phyloP scores from a whole-genome alignment of 768 basidiomycete species.

The Mycena vulgaris region DNA sequence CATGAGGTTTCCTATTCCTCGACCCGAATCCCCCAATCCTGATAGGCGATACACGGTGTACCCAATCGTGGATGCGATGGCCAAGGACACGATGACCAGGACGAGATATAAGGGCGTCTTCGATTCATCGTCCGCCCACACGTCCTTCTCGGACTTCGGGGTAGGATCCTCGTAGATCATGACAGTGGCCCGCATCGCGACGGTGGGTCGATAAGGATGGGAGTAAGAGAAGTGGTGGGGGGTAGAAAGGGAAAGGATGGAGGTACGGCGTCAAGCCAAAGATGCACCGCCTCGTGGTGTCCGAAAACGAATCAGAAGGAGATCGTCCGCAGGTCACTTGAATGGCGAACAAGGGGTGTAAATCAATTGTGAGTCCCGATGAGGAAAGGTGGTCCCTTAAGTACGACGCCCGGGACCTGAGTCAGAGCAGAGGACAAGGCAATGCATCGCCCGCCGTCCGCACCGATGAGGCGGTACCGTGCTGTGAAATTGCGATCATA shows the following conservation, averaged over 20 bases:
- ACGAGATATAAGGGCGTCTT: conserved; percentile 8
- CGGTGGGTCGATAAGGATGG: neutral
- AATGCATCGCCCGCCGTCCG: too few relatives aligned
- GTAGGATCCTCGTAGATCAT: conserved; percentile 34
- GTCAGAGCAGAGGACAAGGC: too few relatives aligned
- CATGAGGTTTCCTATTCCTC: conserved; percentile 4
- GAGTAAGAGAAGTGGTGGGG: neutral
- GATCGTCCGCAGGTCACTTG: too few relatives aligned
- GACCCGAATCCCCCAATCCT: neutral
- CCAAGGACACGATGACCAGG: conserved; percentile 2
- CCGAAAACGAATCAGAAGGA: too few relatives aligned
- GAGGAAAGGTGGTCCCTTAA: too few relatives aligned
- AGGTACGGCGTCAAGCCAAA: too few relatives aligned
- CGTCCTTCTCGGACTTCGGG: conserved; percentile 13
- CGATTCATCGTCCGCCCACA: conserved; percentile 27
- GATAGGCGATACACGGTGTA: conserved; percentile 3
- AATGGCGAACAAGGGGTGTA: too few relatives aligned
- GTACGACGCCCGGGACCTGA: too few relatives aligned
- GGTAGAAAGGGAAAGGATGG: neutral
- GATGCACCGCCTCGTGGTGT: too few relatives aligned
- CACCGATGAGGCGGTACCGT: too few relatives aligned
- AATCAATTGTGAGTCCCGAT: too few relatives aligned
- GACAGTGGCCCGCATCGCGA: conserved; percentile 27
- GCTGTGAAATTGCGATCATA: too few relatives aligned
- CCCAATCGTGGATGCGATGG: conserved; percentile 4